A percentile compares a stretch with the other conserved stretches of the same genome.
Evolutionary conservation across 345 rosid genomes (phyloP).

Genomic region (Trapa incisa): DNA sequence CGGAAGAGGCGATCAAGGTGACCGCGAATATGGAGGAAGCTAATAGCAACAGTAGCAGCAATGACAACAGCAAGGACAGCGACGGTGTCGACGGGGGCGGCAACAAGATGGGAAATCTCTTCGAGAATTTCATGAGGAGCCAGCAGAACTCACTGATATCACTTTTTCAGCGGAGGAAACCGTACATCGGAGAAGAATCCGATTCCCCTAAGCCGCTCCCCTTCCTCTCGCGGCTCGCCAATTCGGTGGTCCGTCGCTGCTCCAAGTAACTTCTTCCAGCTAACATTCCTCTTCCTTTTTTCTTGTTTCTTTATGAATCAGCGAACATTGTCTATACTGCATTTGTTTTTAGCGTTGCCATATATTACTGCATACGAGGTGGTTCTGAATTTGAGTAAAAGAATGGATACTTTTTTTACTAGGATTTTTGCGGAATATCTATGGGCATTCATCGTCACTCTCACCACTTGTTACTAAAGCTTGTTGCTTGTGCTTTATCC

Average conservation of each 20-base stretch:
- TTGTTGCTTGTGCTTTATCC: background rate
- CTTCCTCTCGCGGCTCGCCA: slow-evolving; percentile 70
- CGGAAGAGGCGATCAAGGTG: background rate
- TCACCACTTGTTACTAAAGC: background rate
- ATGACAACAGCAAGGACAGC: background rate
- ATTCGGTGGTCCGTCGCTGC: slow-evolving; percentile 82
- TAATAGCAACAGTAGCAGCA: background rate
- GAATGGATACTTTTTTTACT: no score
- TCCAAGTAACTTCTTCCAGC: slow-evolving; percentile 36
- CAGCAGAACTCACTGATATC: slow-evolving; percentile 55
- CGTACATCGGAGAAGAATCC: slow-evolving; percentile 18
- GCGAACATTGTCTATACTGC: background rate
- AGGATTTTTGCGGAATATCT: background rate
- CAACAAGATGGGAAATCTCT: slow-evolving; percentile 16
- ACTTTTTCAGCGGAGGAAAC: slow-evolving; percentile 48
- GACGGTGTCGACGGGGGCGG: slow-evolving; percentile 10
- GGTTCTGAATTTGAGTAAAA: background rate
- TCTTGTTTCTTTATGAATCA: background rate
- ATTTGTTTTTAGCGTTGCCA: background rate
- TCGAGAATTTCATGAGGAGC: slow-evolving; percentile 46
- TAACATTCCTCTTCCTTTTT: background rate
- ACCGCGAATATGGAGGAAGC: slow-evolving; percentile 2
- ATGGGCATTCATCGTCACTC: background rate
- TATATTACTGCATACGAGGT: background rate
- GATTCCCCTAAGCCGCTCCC: slow-evolving; percentile 57